Base-by-base conservation (phyloP, 148 eudicot genomes). In the Rhododendron henanense region DNA sequence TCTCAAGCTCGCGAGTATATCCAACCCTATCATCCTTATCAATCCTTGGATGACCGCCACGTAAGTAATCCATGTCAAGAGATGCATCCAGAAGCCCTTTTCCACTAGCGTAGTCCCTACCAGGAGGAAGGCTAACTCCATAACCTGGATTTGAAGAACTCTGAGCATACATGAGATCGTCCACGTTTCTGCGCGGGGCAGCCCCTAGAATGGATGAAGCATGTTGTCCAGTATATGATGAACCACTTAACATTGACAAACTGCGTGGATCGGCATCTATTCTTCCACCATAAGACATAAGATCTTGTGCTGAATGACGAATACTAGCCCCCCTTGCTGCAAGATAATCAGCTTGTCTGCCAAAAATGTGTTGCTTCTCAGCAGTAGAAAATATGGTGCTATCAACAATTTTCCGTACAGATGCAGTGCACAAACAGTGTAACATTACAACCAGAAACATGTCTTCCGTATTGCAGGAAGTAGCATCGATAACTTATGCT, bases 271-370 rank as follows among this genome's bases (percentile, higher is more conserved):
- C 96, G 78, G 93, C 91, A 84, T 94, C 98, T 65, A 89, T 85
- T 90, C 97, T 91, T 75, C 96, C 95, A 87, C 94, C 95, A 90
- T 93, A 95, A 69, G 94, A 85, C 83, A 89, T 86, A 85, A 89
- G 92, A 88, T 95, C 98, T 85, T 93, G 98, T 37, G 93, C 86
- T 81, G 95, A 89, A 91, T 92, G 96, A 86, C 90, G 98, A 86
- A 89, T 85, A 53, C 90, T 86, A 83, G 92, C 91, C 85, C 92
- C 90, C 87, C 98, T 94, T 90, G 93, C 87, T 85, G 98, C 91
- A 87, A 95, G 97, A 89, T 92, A 97, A 91, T 97, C 98, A 92
- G 95, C 92, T 92, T 94, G 99, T 97, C 99, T 97, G 99, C 94
- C 97, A 97, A 89, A 95, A 94, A 92, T 82, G 93, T 88, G 92